Percentiles rank a stretch among this genome's conserved stretches.
These are phyloP conservation scores for Ceratobasidium sp. DNA, from an alignment of 1,284 basidiomycete species.

Conservation along the genomic window DNA sequence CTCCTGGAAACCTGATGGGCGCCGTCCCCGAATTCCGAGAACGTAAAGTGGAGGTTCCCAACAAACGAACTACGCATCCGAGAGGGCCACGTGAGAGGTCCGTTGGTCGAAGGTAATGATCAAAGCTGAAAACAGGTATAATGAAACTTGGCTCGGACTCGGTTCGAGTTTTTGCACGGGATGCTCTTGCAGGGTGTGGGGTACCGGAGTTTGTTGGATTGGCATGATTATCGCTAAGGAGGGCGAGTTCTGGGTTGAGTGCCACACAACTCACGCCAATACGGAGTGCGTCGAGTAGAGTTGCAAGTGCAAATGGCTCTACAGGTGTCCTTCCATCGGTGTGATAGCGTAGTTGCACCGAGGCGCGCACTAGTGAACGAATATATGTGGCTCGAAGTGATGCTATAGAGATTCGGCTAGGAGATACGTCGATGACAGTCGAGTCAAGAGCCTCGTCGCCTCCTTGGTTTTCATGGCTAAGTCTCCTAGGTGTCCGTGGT, in stretches of 20 bases:
- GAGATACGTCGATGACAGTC: neutral
- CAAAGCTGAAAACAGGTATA: slow-evolving; percentile 34
- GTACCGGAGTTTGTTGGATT: no score
- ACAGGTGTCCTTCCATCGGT: slow-evolving; percentile 36
- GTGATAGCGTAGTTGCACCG: slow-evolving; percentile 36
- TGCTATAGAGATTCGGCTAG: neutral
- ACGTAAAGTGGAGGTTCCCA: neutral
- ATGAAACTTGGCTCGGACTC: slow-evolving; percentile 3
- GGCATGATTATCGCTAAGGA: no score
- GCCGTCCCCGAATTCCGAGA: neutral
- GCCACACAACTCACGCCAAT: slow-evolving; percentile 4
- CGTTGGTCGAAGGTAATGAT: slow-evolving; percentile 37
- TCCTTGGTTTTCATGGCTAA: neutral
- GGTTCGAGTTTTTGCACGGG: neutral
- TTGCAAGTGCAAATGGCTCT: slow-evolving; percentile 19
- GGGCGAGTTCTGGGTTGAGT: slow-evolving; percentile 1
- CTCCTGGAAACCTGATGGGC: neutral
- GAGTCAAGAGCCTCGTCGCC: neutral
- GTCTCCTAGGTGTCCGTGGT: neutral
- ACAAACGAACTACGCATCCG: slow-evolving; percentile 17
- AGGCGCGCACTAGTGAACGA: slow-evolving; percentile 32
- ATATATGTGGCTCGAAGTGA: slow-evolving; percentile 28
- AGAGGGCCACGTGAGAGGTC: slow-evolving; percentile 33
- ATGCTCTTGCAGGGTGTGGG: no score
- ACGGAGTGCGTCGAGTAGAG: slow-evolving; percentile 34